Evolutionary conservation across 2,329 filamentous ascomycete species (phyloP).

Genomic region (Nemania diffusa): DNA sequence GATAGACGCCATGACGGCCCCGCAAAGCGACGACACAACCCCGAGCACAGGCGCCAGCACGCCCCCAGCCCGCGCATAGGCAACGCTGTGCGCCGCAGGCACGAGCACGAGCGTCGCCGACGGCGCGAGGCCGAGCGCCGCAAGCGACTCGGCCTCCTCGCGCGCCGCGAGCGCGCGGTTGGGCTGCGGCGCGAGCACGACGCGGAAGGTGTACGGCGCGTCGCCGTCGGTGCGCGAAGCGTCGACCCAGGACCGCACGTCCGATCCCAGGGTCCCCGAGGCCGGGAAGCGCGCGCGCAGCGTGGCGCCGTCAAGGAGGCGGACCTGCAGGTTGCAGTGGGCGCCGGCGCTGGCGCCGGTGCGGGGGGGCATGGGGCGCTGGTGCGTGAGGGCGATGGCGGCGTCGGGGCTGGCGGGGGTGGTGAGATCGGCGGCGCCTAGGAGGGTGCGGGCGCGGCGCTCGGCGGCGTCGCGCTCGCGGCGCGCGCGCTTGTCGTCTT

Average conservation of each 20-base stretch:
- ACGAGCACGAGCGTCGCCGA: conserved; percentile 86
- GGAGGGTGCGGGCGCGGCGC: conserved; percentile 51
- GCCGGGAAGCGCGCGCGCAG: conserved; percentile 78
- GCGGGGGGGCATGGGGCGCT: conserved; percentile 11
- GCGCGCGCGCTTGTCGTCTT: conserved; percentile 78
- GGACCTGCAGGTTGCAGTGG: conserved; percentile 75
- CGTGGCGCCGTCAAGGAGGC: conserved; percentile 85
- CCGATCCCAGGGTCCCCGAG: conserved; percentile 66
- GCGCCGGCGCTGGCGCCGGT: conserved; percentile 26
- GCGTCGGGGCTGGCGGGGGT: conserved; percentile 29
- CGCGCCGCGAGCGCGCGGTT: conserved; percentile 77
- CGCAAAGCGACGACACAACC: conserved; percentile 37
- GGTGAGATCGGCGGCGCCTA: too few relatives aligned
- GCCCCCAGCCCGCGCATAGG: conserved; percentile 52
- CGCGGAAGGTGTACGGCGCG: conserved; percentile 82
- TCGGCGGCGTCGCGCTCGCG: conserved; percentile 64
- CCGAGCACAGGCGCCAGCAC: conserved; percentile 45
- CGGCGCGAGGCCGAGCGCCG: conserved; percentile 77
- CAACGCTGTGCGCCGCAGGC: conserved; percentile 65
- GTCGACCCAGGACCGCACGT: conserved; percentile 84
- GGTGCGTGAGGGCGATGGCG: conserved; percentile 39
- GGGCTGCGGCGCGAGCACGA: conserved; percentile 81
- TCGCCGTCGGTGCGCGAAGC: conserved; percentile 65
- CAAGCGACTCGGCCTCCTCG: conserved; percentile 77
- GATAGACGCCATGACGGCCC: conserved; percentile 40